A percentile compares a stretch with the other conserved stretches of the same genome.
Evolutionary conservation across 495 filamentous ascomycete species (phyloP).

Genomic region (Penicillium atrosanguineum): DNA sequence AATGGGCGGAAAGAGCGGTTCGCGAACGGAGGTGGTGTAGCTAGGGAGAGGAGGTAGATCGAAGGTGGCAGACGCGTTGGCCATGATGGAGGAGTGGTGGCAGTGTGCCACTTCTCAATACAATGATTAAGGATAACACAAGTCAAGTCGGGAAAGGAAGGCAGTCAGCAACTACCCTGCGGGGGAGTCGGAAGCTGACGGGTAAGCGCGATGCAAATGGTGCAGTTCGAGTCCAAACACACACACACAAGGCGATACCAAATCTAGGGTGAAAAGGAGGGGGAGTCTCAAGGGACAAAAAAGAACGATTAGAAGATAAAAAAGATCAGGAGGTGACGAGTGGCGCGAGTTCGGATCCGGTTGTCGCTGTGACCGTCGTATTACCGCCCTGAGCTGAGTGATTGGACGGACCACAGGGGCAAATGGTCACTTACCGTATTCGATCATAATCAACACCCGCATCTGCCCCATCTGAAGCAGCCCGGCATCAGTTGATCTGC

Average conservation of each 20-base stretch:
- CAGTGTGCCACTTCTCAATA: neutral
- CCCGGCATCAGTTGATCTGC: neutral
- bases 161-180: slow-evolving; percentile 8
- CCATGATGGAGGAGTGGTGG: slow-evolving; percentile 26
- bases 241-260: slow-evolving; percentile 1
- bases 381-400: neutral
- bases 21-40: slow-evolving; percentile 64
- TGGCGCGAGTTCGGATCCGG: slow-evolving; percentile 11
- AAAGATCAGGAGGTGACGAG: slow-evolving; percentile 18
- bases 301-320: slow-evolving; percentile 9
- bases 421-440: neutral
- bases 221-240: neutral
- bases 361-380: neutral
- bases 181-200: slow-evolving; percentile 18
- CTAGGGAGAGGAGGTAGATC: slow-evolving; percentile 74
- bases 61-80: slow-evolving; percentile 41
- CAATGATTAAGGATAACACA: neutral
- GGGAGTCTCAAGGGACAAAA: too few relatives aligned
- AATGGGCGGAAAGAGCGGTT: slow-evolving; percentile 71
- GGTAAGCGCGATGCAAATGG: slow-evolving; percentile 11
- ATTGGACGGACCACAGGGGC: neutral
- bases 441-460: neutral
- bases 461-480: neutral
- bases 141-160: neutral
- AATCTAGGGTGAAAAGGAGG: slow-evolving; percentile 11